Base-by-base conservation (phyloP, 1,139 yeast genomes). In the Blastobotrys niveus region DNA sequence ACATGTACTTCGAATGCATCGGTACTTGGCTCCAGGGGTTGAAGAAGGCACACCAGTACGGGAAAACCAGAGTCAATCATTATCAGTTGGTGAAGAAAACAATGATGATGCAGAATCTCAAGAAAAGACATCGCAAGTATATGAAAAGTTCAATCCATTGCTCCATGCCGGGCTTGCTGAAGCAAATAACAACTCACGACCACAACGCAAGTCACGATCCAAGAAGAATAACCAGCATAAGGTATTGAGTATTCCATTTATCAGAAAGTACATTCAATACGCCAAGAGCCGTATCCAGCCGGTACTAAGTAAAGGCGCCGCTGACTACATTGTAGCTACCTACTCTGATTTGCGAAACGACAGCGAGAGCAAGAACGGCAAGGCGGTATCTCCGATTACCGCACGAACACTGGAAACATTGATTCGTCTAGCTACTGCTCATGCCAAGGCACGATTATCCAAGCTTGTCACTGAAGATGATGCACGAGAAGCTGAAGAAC, bases 391-490 rank as follows among this genome's bases (percentile, higher is more conserved):
- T 1, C 98, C 99, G 32, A 87, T 93, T 54, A 91, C 99, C 2
- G 96, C 98, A 19, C 86, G 99, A 79, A 93, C 98, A 3, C 72
- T 91, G 56, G 99, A 91, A 68, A 91, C 99, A 0, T 73, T 91
- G 56, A 91, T 91, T 63, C 95, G 99, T 72, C 72, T 91, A 50
- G 76, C 97, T 1, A 86, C 97, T 1, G 98, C 98, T 0, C 99
- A 91, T 65, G 98, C 99, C 19, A 91, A 91, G 62, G 87, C 91
- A 12, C 74, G 98, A 57, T 71, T 91, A 45, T 83, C 95, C 20
- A 77, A 77, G 55, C 72, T 77, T 2, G 82, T 91, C 18, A 87
- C 82, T 33, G 76, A 76, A 25, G 74, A 73, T 52, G 99, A 91
- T 65, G 95, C 96, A 1, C 71, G 74, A 52, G 82, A 85, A 35